Conservation (phyloP, 139 green algal genomes). For the Chlorella ohadii region DNA sequence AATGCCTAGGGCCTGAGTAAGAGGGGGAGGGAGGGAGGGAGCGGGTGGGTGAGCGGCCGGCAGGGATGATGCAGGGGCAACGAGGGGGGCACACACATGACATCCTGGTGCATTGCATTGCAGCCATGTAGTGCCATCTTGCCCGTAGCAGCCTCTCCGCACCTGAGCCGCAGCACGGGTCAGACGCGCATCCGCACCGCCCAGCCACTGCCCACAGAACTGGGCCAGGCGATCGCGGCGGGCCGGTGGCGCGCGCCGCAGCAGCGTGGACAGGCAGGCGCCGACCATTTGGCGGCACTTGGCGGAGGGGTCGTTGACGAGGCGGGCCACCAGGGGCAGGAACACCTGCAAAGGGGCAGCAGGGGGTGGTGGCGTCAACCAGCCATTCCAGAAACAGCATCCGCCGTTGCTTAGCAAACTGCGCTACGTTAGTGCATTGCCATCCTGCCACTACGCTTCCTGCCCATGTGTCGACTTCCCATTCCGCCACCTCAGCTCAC, state of each 20-base stretch:
- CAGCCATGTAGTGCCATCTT: no score
- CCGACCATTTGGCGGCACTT: slow-evolving; percentile 61
- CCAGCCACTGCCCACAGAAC: slow-evolving; percentile 68
- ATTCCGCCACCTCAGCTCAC: not conserved
- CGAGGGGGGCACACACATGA: no score
- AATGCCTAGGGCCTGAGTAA: slow-evolving; percentile 55
- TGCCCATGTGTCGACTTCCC: no score
- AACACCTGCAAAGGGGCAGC: slow-evolving; percentile 62
- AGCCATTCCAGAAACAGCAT: no score
- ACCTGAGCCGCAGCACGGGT: slow-evolving; percentile 63
- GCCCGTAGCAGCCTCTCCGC: no score
- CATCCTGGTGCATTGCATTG: no score
- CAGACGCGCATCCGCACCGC: slow-evolving; percentile 55
- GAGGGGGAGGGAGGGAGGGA: not conserved
- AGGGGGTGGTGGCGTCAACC: not conserved
- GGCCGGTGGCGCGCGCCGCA: slow-evolving; percentile 50
- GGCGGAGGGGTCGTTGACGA: slow-evolving; percentile 80
- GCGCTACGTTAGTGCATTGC: no score
- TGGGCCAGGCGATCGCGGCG: slow-evolving; percentile 54
- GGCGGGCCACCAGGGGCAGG: slow-evolving; percentile 83
- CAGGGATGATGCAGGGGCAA: no score
- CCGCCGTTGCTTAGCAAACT: no score
- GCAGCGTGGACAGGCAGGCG: slow-evolving; percentile 61
- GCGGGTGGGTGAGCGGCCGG: no score
- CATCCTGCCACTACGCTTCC: no score